phyloP scores from a whole-genome alignment of 1,139 yeast species.

The Diutina catenulata region DNA sequence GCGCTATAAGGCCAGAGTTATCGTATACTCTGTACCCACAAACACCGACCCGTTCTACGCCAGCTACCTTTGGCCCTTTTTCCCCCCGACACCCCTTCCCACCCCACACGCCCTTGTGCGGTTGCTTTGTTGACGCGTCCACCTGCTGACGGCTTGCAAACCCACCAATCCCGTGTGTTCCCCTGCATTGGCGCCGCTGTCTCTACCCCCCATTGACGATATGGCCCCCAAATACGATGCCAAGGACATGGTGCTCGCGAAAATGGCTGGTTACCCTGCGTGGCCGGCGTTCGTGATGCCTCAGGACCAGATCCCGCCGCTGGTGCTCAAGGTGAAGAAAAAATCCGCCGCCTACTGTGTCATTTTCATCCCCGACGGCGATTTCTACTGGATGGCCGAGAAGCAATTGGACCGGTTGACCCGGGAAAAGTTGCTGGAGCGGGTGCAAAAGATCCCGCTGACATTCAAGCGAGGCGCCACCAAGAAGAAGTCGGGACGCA shows the following conservation, averaged over 20 bases:
- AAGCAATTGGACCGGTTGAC: slow-evolving; percentile 18
- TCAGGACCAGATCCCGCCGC: slow-evolving; percentile 23
- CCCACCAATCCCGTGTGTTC: too few species aligned
- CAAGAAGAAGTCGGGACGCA: slow-evolving; percentile 17
- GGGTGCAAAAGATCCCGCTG: slow-evolving; percentile 20
- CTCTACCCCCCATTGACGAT: too few species aligned
- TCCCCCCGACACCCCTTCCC: too few species aligned
- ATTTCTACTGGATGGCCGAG: slow-evolving; percentile 35
- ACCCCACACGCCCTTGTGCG: too few species aligned
- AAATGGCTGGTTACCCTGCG: slow-evolving; percentile 37
- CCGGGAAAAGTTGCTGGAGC: slow-evolving; percentile 14
- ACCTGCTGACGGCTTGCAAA: too few species aligned
- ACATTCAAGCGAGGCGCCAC: slow-evolving; percentile 12
- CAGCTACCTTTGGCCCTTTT: too few species aligned
- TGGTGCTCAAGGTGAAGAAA: slow-evolving; percentile 27
- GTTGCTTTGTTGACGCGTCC: too few species aligned
- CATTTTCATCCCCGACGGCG: slow-evolving; percentile 38
- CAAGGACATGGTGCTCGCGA: slow-evolving; percentile 30
- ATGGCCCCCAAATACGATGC: slow-evolving; percentile 18
- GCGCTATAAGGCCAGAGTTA: too few species aligned
- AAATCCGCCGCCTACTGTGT: slow-evolving; percentile 23
- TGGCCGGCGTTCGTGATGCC: slow-evolving; percentile 43
- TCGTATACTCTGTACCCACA: too few species aligned
- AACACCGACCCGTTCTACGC: too few species aligned
- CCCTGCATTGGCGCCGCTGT: too few species aligned